phyloP scores from a whole-genome alignment of 129 eudicot species.

The Glebionis coronaria region DNA sequence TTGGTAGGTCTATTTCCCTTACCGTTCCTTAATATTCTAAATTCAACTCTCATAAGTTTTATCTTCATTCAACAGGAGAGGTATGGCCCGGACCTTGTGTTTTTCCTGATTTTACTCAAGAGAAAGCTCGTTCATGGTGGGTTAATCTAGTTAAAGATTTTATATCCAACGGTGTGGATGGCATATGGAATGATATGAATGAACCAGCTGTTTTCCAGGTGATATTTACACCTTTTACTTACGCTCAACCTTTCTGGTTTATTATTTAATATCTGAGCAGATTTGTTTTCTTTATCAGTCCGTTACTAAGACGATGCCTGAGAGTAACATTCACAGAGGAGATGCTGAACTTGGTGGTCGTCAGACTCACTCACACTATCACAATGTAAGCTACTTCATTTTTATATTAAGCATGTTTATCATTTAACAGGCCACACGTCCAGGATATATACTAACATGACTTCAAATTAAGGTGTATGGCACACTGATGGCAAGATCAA shows the following conservation, averaged over 20 bases:
- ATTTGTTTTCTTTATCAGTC: constrained; percentile 41
- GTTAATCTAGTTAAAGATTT: constrained; percentile 75
- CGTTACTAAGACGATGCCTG: constrained; percentile 95
- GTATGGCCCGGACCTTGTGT: constrained; percentile 99
- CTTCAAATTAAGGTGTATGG: constrained; percentile 65
- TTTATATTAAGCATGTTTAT: not conserved
- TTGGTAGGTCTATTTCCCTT: constrained; percentile 41
- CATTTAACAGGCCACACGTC: not conserved
- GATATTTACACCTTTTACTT: not conserved
- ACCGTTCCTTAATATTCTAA: not conserved
- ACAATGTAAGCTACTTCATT: constrained; percentile 54
- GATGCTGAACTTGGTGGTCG: constrained; percentile 84
- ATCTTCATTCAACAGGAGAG: constrained; percentile 48
- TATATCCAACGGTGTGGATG: constrained; percentile 83
- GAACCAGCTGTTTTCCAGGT: constrained; percentile 98
- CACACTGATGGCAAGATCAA: constrained; percentile 92
- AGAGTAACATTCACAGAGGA: constrained; percentile 79
- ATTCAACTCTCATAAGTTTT: constrained; percentile 17
- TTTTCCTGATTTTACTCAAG: constrained; percentile 88
- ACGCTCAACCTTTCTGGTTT: constrained; percentile 5
- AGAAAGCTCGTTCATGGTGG: constrained; percentile 94
- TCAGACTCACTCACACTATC: constrained; percentile 87
- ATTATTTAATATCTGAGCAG: constrained; percentile 12
- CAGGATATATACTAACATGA: not conserved
- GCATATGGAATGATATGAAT: constrained; percentile 99